These are phyloP conservation scores for Boletus barrowsii DNA, from an alignment of 768 basidiomycete species.

Conservation along the genomic window DNA sequence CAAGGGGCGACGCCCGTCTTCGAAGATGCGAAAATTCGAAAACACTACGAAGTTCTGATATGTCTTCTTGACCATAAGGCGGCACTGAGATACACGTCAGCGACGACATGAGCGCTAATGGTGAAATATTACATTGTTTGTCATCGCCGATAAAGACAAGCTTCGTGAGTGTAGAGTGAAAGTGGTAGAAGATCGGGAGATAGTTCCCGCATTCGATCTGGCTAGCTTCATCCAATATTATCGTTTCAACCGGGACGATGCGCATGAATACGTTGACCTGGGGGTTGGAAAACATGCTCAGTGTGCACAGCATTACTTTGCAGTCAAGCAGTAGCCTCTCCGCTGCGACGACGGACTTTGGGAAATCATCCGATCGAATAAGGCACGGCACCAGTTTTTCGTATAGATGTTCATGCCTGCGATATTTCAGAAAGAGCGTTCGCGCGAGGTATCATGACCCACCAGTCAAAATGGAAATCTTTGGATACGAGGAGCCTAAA, in stretches of 20 bases:
- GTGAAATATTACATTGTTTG: slow-evolving; percentile 32
- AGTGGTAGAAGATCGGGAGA: slow-evolving; percentile 33
- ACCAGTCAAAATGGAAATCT: slow-evolving; percentile 49
- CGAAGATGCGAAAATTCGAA: slow-evolving; percentile 69
- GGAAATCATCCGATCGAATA: slow-evolving; percentile 37
- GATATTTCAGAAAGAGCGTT: background rate
- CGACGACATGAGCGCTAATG: background rate
- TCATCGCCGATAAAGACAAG: slow-evolving; percentile 41
- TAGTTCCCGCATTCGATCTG: slow-evolving; percentile 45
- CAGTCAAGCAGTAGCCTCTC: slow-evolving; percentile 26
- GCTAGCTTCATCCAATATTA: slow-evolving; percentile 48
- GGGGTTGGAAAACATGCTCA: slow-evolving; percentile 43
- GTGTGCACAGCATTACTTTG: slow-evolving; percentile 44
- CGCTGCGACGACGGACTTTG: slow-evolving; percentile 10
- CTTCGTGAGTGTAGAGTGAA: slow-evolving; percentile 27
- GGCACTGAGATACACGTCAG: slow-evolving; percentile 49
- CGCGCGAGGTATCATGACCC: slow-evolving; percentile 1
- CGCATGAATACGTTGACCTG: slow-evolving; percentile 12
- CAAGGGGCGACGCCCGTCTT: slow-evolving; percentile 47
- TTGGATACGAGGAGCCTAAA: slow-evolving; percentile 45
- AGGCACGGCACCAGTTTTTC: slow-evolving; percentile 30
- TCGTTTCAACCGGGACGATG: slow-evolving; percentile 33
- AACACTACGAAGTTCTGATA: slow-evolving; percentile 63
- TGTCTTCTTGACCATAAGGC: slow-evolving; percentile 71
- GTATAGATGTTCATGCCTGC: slow-evolving; percentile 54